Evolutionary conservation across 2,329 filamentous ascomycete genomes (phyloP), one percentile per base, ranked within the genome.

Genomic region (Scedosporium dehoogii): DNA sequence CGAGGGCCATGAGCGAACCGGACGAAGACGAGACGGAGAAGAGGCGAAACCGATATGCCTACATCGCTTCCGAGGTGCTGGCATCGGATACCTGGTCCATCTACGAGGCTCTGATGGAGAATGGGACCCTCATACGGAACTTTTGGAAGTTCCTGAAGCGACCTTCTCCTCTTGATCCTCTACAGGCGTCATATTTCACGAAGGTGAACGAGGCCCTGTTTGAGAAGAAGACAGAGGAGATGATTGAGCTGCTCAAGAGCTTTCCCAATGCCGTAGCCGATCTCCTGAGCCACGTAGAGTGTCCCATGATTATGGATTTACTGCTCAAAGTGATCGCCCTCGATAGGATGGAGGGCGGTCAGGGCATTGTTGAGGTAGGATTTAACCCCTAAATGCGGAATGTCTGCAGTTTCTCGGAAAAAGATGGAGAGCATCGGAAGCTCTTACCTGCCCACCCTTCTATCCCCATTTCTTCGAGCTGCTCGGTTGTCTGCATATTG

Each of bases 171-270:
- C 83, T 99, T 62, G 93, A 97, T 73, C 90, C 93, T 44, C 82
- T 97, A 5, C 93, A 97, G 75, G 93, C 94, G 18, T 92, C 92
- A 70, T 99, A 99, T 73, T 99, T 99, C 73, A 97, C 93, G 62
- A 99, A 97, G 73, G 92, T 99, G 71, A 97, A 97, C 74, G 94
- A 99, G 77, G 90, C 91, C n/a, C 78, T 99, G 21, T 88, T 99
- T 62, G 94, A 97, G 73, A 96, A 94, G 77, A 97, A 97, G 82
- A 97, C 96, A 5, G 91, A 96, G 70, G 93, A 97, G 66, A 99
- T 97, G 93, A 81, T 97, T 67, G 86, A 88, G 18, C 86, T 99
- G 65, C 85, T 99, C 74, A 96, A 92, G 73, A 88, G 86, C 1
- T 77, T 96, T 58, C 89, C 94, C 41, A 85, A 88, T 61, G 89